phyloP scores from a whole-genome alignment of 805 yeast species.

The Kodamaea leandrae region DNA sequence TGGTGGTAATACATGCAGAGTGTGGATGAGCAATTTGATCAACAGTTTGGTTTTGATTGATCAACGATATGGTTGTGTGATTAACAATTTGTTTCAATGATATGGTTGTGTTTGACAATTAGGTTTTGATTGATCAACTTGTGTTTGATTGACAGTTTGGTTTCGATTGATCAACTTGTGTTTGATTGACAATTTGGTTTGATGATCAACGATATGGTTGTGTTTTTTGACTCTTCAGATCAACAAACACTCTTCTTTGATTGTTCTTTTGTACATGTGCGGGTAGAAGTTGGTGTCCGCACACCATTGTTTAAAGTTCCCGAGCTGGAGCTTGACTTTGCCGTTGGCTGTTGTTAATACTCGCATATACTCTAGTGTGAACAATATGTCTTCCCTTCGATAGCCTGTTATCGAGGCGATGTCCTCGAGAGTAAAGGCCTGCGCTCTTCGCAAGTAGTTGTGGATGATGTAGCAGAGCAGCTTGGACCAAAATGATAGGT shows the following conservation, averaged over 20 bases:
- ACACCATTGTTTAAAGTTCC: constrained; percentile 32
- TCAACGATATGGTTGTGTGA: no score
- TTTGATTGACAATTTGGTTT: no score
- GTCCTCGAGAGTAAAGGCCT: constrained; percentile 42
- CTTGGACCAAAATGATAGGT: constrained; percentile 73
- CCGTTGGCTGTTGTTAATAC: constrained; percentile 16
- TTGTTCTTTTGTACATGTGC: constrained; percentile 22
- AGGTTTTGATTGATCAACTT: no score
- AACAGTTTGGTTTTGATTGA: no score
- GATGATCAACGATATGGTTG: background rate
- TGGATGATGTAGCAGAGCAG: constrained; percentile 24
- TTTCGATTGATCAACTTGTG: no score
- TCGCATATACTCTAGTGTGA: constrained; percentile 57
- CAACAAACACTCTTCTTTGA: constrained; percentile 31
- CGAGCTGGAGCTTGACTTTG: constrained; percentile 18
- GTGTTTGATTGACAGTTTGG: no score
- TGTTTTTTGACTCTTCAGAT: constrained; percentile 12
- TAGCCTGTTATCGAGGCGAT: constrained; percentile 61
- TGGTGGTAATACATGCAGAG: no score
- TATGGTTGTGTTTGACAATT: no score
- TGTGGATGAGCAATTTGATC: no score
- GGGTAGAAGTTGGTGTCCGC: constrained; percentile 22
- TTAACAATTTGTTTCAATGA: no score
- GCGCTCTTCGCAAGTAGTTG: constrained; percentile 9
- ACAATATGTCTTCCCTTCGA: constrained; percentile 56